A percentile compares a stretch with the other conserved stretches of the same genome.
These are phyloP conservation scores for Trichoderma gracile DNA, from an alignment of 2,329 filamentous ascomycete genomes.

Conservation along the genomic window DNA sequence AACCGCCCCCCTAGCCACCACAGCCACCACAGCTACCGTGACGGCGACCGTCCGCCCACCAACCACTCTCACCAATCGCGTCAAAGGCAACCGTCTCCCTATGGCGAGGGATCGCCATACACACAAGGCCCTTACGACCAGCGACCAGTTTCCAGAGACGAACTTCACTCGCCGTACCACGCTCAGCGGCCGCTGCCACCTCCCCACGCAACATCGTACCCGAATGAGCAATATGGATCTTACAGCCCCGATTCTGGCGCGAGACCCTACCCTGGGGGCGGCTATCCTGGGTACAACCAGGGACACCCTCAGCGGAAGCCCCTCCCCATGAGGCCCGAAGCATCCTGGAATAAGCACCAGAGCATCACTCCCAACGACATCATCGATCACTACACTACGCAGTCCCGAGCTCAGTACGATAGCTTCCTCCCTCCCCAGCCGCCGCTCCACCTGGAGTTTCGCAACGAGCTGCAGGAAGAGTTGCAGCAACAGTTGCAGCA, in stretches of 20 bases:
- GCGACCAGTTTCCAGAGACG: constrained; percentile 39
- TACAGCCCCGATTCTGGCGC: constrained; percentile 1
- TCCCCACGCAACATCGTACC: constrained; percentile 4
- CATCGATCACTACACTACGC: constrained; percentile 42
- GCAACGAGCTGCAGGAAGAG: constrained; percentile 56
- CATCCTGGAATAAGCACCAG: constrained; percentile 25
- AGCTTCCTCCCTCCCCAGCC: constrained; percentile 31
- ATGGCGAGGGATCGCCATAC: constrained; percentile 42
- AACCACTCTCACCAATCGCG: constrained; percentile 29
- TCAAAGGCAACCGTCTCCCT: constrained; percentile 40
- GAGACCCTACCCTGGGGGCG: constrained; percentile 9
- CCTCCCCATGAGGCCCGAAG: constrained; percentile 31
- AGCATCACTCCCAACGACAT: constrained; percentile 43
- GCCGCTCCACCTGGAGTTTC: constrained; percentile 28
- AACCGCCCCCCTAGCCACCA: constrained; percentile 36
- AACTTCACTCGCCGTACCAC: constrained; percentile 37
- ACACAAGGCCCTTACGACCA: constrained; percentile 37
- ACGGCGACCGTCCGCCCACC: constrained; percentile 44
- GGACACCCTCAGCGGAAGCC: constrained; percentile 35
- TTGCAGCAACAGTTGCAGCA: constrained; percentile 55
- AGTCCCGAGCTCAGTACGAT: constrained; percentile 30
- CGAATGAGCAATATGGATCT: background rate
- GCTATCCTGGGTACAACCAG: constrained; percentile 25
- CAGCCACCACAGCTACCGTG: constrained; percentile 33
- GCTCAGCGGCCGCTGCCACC: constrained; percentile 25